These are phyloP conservation scores for Antrodiella citrinella DNA, from an alignment of 768 basidiomycete genomes.

Conservation along the genomic window DNA sequence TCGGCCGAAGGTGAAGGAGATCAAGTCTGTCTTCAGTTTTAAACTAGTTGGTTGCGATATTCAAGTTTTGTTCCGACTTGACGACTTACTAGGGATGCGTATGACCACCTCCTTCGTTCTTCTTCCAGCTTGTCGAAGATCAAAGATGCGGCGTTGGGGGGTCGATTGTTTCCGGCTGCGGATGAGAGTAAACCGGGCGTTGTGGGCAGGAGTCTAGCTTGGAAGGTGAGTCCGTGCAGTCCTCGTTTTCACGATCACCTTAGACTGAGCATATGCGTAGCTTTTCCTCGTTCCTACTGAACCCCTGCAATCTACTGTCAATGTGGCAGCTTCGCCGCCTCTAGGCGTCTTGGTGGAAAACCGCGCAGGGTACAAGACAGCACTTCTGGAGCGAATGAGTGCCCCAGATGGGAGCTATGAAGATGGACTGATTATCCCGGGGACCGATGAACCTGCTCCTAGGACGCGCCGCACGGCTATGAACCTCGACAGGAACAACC, in stretches of 20 bases:
- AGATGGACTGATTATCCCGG: conserved; percentile 53
- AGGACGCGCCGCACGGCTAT: conserved; percentile 16
- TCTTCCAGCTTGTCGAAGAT: conserved; percentile 52
- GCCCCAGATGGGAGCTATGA: conserved; percentile 86
- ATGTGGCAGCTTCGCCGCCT: conserved; percentile 22
- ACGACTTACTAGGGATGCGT: conserved; percentile 27
- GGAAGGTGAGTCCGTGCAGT: conserved; percentile 55
- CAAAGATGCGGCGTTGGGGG: conserved; percentile 56
- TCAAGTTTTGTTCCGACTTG: conserved; percentile 15
- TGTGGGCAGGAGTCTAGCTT: conserved; percentile 72
- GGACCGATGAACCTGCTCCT: conserved; percentile 29
- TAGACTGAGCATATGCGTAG: conserved; percentile 26
- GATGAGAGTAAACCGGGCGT: conserved; percentile 38
- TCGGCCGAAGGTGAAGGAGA: conserved; percentile 21
- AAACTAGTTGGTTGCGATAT: conserved; percentile 18
- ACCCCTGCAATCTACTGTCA: conserved; percentile 48
- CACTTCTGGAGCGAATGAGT: conserved; percentile 62
- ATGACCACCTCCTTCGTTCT: conserved; percentile 41
- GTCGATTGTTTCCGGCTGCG: conserved; percentile 42
- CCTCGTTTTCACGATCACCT: neutral
- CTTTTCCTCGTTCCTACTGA: conserved; percentile 61
- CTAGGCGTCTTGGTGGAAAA: conserved; percentile 32
- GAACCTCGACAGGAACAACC: conserved; percentile 70
- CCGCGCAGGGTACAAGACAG: conserved; percentile 47
- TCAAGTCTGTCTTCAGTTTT: conserved; percentile 23